These are phyloP conservation scores for Aureobasidium uvarum DNA, from an alignment of 2,329 filamentous ascomycete genomes.

Conservation along the genomic window DNA sequence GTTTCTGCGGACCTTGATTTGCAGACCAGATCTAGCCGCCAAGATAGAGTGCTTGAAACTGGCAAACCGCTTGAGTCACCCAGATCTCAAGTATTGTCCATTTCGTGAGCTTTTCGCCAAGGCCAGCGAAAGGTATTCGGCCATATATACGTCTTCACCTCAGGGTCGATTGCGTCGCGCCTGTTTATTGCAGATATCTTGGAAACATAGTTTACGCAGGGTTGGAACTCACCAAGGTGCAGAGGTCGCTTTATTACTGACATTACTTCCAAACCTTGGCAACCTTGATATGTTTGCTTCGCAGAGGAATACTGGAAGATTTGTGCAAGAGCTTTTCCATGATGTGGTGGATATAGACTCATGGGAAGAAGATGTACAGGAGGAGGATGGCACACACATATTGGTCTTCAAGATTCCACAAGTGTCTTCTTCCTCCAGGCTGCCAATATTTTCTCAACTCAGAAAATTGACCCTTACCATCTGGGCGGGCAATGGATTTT, in stretches of 20 bases:
- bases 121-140: neutral
- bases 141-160: neutral
- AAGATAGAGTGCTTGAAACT: slow-evolving; percentile 5
- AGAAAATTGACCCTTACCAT: neutral
- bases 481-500: neutral
- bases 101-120: neutral
- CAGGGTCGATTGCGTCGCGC: neutral
- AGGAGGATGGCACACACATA: neutral
- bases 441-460: neutral
- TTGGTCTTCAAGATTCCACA: neutral
- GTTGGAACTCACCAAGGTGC: neutral
- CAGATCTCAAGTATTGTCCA: neutral
- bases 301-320: neutral
- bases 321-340: neutral
- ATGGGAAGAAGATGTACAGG: neutral
- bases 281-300: neutral
- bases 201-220: neutral
- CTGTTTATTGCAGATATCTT: neutral
- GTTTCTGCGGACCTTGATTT: neutral
- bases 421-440: too few relatives aligned
- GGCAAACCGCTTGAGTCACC: neutral
- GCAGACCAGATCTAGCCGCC: slow-evolving; percentile 1
- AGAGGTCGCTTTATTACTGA: neutral
- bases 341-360: neutral
- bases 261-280: neutral